phyloP scores from a whole-genome alignment of 768 basidiomycete species.

The Hemileccinum impolitum region DNA sequence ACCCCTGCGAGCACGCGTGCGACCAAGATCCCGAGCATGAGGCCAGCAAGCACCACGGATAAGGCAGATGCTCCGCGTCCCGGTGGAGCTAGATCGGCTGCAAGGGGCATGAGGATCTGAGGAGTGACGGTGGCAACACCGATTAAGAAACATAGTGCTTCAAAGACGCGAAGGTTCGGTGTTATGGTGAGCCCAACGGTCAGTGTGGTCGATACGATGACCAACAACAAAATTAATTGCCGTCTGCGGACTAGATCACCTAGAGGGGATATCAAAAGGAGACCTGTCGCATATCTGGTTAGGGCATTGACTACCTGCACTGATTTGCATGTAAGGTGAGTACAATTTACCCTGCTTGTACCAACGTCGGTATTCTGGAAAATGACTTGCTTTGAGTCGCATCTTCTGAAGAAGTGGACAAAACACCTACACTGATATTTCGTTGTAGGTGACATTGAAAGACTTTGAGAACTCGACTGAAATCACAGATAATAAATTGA shows the following conservation, averaged over 20 bases:
- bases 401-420: neutral
- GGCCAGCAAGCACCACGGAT: slow-evolving; percentile 65
- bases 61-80: slow-evolving; percentile 71
- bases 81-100: slow-evolving; percentile 79
- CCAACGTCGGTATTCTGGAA: slow-evolving; percentile 57
- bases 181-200: slow-evolving; percentile 74
- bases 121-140: slow-evolving; percentile 71
- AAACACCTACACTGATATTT: slow-evolving; percentile 32
- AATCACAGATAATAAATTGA: neutral
- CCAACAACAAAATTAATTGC: slow-evolving; percentile 59
- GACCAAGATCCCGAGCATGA: slow-evolving; percentile 69
- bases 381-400: neutral
- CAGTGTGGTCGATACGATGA: slow-evolving; percentile 51
- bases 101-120: slow-evolving; percentile 70
- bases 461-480: slow-evolving; percentile 36
- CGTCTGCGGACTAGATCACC: slow-evolving; percentile 81
- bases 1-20: slow-evolving; percentile 75
- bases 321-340: neutral
- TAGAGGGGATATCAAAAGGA: slow-evolving; percentile 74
- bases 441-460: slow-evolving; percentile 36
- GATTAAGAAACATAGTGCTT: slow-evolving; percentile 65
- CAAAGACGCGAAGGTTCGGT: slow-evolving; percentile 53
- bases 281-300: slow-evolving; percentile 63
- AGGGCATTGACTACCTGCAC: neutral
- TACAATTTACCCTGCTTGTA: slow-evolving; percentile 58